A percentile compares a stretch with the other conserved stretches of the same genome.
These are phyloP conservation scores for Paramyrothecium sp. DNA, from an alignment of 2,329 filamentous ascomycete species.

Conservation along the genomic window DNA sequence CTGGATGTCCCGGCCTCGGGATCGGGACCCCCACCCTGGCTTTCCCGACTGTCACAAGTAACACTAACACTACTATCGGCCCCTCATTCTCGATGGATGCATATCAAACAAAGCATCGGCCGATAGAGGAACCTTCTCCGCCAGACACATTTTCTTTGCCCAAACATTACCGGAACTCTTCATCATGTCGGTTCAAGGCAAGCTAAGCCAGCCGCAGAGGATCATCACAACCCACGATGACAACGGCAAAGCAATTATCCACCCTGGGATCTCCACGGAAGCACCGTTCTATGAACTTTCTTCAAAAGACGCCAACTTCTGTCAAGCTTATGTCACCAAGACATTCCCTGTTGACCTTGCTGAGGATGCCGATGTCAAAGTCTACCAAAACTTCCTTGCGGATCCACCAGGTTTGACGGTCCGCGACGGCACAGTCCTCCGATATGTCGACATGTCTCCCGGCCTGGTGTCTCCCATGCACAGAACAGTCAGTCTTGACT, in stretches of 20 bases:
- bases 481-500: conserved; percentile 54
- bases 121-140: background rate
- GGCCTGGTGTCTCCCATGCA: conserved; percentile 25
- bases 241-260: conserved; percentile 21
- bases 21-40: too few relatives aligned
- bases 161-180: conserved; percentile 5
- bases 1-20: too few relatives aligned
- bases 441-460: conserved; percentile 48
- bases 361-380: conserved; percentile 15
- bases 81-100: too few relatives aligned
- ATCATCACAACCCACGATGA: conserved; percentile 23
- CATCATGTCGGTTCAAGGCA: conserved; percentile 12
- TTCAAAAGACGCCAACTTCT: conserved; percentile 15
- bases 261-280: conserved; percentile 5
- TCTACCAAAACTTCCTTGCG: conserved; percentile 16
- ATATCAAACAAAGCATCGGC: too few relatives aligned
- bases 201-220: conserved; percentile 15
- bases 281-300: conserved; percentile 18
- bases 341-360: conserved; percentile 17
- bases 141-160: background rate
- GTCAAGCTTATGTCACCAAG: conserved; percentile 22
- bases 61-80: too few relatives aligned
- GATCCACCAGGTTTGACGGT: conserved; percentile 24
- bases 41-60: too few relatives aligned
- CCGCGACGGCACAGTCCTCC: conserved; percentile 39